Percentiles rank a stretch among this genome's conserved stretches.
Evolutionary conservation across 2,329 filamentous ascomycete species (phyloP).

Genomic region (Aspergillus pseudotamarii): DNA sequence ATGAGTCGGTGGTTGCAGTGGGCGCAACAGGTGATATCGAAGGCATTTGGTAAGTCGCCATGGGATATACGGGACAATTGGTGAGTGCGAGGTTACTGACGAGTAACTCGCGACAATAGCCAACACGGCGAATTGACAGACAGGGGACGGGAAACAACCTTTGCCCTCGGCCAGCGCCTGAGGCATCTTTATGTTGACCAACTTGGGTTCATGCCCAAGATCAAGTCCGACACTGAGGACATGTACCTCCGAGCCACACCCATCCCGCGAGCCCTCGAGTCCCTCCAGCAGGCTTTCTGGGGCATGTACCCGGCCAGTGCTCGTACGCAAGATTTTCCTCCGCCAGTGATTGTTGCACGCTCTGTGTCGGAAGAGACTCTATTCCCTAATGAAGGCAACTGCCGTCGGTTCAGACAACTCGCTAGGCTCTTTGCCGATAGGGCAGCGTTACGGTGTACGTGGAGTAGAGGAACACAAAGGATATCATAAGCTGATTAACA

Average conservation of each 20-base stretch:
- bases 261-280: constrained; percentile 75
- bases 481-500: not conserved
- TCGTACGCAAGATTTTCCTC: constrained; percentile 56
- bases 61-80: not conserved
- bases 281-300: constrained; percentile 72
- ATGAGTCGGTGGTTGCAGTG: constrained; percentile 69
- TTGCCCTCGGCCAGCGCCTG: constrained; percentile 67
- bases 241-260: constrained; percentile 76
- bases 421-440: constrained; percentile 71
- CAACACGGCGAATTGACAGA: constrained; percentile 71
- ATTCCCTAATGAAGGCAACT: constrained; percentile 76
- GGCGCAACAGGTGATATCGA: constrained; percentile 74
- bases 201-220: constrained; percentile 68
- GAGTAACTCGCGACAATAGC: constrained; percentile 31
- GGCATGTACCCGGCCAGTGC: constrained; percentile 69
- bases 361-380: constrained; percentile 72
- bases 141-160: constrained; percentile 71
- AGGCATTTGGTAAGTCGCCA: constrained; percentile 69
- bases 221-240: constrained; percentile 58
- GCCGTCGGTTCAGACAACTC: constrained; percentile 71
- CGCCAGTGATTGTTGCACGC: constrained; percentile 68
- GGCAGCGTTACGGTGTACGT: constrained; percentile 66
- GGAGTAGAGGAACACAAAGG: constrained; percentile 1
- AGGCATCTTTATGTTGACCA: constrained; percentile 74
- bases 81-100: constrained; percentile 13